Conservation (phyloP, 1,284 basidiomycete species). For the Microbotryomycetes sp. region DNA sequence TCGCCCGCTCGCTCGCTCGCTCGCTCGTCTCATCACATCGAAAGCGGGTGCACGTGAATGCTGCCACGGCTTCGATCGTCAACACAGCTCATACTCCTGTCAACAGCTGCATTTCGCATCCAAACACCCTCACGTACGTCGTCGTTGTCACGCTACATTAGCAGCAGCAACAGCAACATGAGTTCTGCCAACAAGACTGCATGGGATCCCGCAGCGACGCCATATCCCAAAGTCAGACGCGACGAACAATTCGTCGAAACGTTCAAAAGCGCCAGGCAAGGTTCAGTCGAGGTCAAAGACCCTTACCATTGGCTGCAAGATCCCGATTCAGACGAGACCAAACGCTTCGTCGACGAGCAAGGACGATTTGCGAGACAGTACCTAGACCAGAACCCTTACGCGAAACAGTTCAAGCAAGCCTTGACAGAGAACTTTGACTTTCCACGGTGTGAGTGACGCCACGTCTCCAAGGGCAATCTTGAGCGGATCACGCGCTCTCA, state of each 20-base stretch:
- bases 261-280: slow-evolving; percentile 58
- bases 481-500: background rate
- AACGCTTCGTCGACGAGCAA: slow-evolving; percentile 59
- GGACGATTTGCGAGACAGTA: slow-evolving; percentile 56
- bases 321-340: slow-evolving; percentile 52
- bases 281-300: slow-evolving; percentile 58
- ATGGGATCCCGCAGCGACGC: slow-evolving; percentile 15
- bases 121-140: background rate
- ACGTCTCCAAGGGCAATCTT: background rate
- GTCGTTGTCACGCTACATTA: background rate
- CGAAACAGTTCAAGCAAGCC: slow-evolving; percentile 53
- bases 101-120: background rate
- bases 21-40: background rate
- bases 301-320: slow-evolving; percentile 52
- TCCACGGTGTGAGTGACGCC: slow-evolving; percentile 52
- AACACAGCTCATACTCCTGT: background rate
- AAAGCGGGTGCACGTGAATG: too few species aligned
- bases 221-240: slow-evolving; percentile 60
- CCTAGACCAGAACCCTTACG: slow-evolving; percentile 57
- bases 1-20: background rate
- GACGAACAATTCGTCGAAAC: slow-evolving; percentile 56
- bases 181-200: slow-evolving; percentile 4
- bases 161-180: background rate
- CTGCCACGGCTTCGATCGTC: background rate
- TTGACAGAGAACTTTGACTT: slow-evolving; percentile 62